Evolutionary conservation across 805 yeast species (phyloP).

Genomic region (Nakazawaea molendinolei): DNA sequence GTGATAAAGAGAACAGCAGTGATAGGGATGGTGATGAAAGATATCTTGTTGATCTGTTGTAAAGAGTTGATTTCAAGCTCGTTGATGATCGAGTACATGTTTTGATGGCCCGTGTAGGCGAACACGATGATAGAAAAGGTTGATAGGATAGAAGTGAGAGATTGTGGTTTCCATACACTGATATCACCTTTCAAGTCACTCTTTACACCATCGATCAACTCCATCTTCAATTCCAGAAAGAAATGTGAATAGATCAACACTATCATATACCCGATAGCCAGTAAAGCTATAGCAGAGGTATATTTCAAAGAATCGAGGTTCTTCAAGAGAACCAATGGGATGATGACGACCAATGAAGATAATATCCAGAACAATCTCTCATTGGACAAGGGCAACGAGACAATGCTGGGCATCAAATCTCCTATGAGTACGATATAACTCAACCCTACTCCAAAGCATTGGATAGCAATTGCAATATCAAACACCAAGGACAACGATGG

Average conservation of each 20-base stretch:
- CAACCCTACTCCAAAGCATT: constrained; percentile 74
- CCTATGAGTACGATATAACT: constrained; percentile 71
- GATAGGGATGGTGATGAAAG: constrained; percentile 39
- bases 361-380: constrained; percentile 49
- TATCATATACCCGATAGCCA: constrained; percentile 58
- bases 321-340: constrained; percentile 58
- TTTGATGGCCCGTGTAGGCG: constrained; percentile 80
- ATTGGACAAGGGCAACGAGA: constrained; percentile 24
- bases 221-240: constrained; percentile 19
- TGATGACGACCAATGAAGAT: constrained; percentile 41
- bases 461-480: constrained; percentile 67
- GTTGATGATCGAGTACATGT: constrained; percentile 68
- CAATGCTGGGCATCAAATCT: constrained; percentile 61
- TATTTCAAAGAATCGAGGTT: constrained; percentile 64
- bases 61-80: constrained; percentile 54
- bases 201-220: constrained; percentile 33
- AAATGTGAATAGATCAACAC: constrained; percentile 48
- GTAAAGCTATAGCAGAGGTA: constrained; percentile 63
- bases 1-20: constrained; percentile 53
- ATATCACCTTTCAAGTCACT: constrained; percentile 35
- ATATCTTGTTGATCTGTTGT: constrained; percentile 38
- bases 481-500: constrained; percentile 66
- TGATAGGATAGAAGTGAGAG: constrained; percentile 40
- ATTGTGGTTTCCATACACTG: constrained; percentile 34
- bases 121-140: constrained; percentile 71